Conservation (phyloP, 257 asterid genomes). For the Salvia splendens region DNA sequence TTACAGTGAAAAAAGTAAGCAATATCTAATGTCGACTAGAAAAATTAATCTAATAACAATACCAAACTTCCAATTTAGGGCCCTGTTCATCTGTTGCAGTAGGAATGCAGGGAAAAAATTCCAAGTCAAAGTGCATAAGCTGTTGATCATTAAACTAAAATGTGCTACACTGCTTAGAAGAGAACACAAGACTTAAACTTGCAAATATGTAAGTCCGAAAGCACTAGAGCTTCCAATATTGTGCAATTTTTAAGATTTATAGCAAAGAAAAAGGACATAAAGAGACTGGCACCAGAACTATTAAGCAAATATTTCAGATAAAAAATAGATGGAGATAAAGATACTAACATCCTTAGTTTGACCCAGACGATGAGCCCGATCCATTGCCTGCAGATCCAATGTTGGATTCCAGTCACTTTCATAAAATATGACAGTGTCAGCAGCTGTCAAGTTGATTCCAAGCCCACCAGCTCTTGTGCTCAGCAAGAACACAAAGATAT, state of each 20-base stretch:
- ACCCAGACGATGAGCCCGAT: slow-evolving; percentile 96
- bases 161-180: too few species aligned
- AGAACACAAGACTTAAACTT: too few species aligned
- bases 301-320: slow-evolving; percentile 13
- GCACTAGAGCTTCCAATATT: background rate
- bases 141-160: too few species aligned
- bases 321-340: slow-evolving; percentile 20
- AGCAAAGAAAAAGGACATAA: too few species aligned
- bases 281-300: background rate
- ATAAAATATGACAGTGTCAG: slow-evolving; percentile 94
- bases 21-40: background rate
- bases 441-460: slow-evolving; percentile 97
- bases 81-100: too few species aligned
- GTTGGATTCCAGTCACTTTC: slow-evolving; percentile 99
- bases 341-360: slow-evolving; percentile 86
- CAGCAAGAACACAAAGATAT: slow-evolving; percentile 91
- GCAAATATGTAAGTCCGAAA: too few species aligned
- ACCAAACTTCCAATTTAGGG: too few species aligned
- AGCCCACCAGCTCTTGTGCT: slow-evolving; percentile 99
- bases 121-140: too few species aligned
- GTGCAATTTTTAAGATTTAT: too few species aligned
- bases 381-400: slow-evolving; percentile 96
- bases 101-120: too few species aligned
- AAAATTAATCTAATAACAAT: background rate
- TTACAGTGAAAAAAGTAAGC: background rate